Evolutionary conservation across 2,329 filamentous ascomycete species (phyloP).

Genomic region (Exophiala oligosperma): DNA sequence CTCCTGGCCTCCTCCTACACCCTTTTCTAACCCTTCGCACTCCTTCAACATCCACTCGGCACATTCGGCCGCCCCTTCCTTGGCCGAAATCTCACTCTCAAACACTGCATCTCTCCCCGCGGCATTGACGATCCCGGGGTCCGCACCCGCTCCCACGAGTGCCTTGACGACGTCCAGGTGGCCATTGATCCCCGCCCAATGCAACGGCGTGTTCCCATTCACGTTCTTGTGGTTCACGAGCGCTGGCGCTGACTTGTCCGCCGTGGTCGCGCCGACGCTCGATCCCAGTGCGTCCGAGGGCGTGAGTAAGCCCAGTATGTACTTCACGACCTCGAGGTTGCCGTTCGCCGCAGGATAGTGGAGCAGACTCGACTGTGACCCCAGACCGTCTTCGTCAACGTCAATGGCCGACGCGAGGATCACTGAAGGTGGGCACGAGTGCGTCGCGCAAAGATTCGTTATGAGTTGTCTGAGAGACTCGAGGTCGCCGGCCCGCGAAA

Average conservation of each 20-base stretch:
- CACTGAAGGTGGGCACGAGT: constrained; percentile 60
- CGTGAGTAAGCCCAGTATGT: constrained; percentile 23
- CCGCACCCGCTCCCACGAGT: constrained; percentile 73
- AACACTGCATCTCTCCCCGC: constrained; percentile 77
- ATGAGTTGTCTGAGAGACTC: constrained; percentile 65
- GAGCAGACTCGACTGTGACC: constrained; percentile 53
- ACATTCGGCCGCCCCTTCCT: constrained; percentile 23
- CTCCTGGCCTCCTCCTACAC: constrained; percentile 14
- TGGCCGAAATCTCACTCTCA: constrained; percentile 60
- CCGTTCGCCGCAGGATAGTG: constrained; percentile 96
- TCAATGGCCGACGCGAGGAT: constrained; percentile 72
- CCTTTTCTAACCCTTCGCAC: constrained; percentile 27
- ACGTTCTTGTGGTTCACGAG: constrained; percentile 62
- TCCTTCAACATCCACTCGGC: constrained; percentile 31
- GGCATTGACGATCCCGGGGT: constrained; percentile 75
- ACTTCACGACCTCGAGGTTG: constrained; percentile 63
- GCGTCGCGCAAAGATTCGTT: constrained; percentile 60
- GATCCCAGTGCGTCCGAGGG: neutral
- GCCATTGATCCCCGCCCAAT: constrained; percentile 91
- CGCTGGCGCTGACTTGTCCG: constrained; percentile 10
- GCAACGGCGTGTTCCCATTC: constrained; percentile 85
- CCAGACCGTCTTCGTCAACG: constrained; percentile 62
- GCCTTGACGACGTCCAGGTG: constrained; percentile 78
- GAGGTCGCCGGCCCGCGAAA: constrained; percentile 75
- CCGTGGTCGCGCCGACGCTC: constrained; percentile 34